Percentiles rank a stretch among this genome's conserved stretches.
These are phyloP conservation scores for Botrytis hyacinthi DNA, from an alignment of 2,329 filamentous ascomycete species.

Conservation along the genomic window DNA sequence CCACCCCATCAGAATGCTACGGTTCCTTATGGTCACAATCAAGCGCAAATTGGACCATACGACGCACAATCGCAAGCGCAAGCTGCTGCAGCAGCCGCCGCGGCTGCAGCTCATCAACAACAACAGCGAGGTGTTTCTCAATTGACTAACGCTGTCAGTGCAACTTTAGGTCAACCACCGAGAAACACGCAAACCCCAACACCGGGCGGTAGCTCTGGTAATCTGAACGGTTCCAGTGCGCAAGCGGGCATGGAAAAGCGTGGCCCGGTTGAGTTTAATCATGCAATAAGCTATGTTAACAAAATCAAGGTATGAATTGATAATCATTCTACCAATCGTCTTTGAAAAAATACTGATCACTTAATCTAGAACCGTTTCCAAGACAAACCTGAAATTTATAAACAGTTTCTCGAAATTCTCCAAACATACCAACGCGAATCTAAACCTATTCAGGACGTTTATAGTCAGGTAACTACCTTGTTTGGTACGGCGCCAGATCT, in stretches of 20 bases:
- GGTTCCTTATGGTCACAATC: conserved; percentile 45
- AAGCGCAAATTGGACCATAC: conserved; percentile 40
- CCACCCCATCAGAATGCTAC: conserved; percentile 53
- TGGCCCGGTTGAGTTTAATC: conserved; percentile 96
- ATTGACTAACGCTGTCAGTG: conserved; percentile 58
- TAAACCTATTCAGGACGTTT: conserved; percentile 97
- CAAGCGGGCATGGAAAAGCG: conserved; percentile 73
- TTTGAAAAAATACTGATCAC: conserved; percentile 21
- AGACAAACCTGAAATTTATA: conserved; percentile 96
- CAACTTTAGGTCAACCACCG: conserved; percentile 43
- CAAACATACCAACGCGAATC: conserved; percentile 98
- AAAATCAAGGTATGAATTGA: conserved; percentile 83
- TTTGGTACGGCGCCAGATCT: conserved; percentile 94
- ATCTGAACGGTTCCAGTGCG: conserved; percentile 60
- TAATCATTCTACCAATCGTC: conserved; percentile 18
- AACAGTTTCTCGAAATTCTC: conserved; percentile 96
- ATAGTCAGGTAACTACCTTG: conserved; percentile 89
- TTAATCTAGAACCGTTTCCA: conserved; percentile 84
- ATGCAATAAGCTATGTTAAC: conserved; percentile 98
- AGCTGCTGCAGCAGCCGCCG: conserved; percentile 43
- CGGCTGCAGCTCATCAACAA: conserved; percentile 53
- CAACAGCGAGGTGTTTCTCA: conserved; percentile 66
- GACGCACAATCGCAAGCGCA: conserved; percentile 40
- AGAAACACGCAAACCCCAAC: conserved; percentile 60
- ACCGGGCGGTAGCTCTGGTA: conserved; percentile 52